Base-by-base conservation (phyloP, 2,329 filamentous ascomycete species). In the Phaeomoniella chlamydospora region DNA sequence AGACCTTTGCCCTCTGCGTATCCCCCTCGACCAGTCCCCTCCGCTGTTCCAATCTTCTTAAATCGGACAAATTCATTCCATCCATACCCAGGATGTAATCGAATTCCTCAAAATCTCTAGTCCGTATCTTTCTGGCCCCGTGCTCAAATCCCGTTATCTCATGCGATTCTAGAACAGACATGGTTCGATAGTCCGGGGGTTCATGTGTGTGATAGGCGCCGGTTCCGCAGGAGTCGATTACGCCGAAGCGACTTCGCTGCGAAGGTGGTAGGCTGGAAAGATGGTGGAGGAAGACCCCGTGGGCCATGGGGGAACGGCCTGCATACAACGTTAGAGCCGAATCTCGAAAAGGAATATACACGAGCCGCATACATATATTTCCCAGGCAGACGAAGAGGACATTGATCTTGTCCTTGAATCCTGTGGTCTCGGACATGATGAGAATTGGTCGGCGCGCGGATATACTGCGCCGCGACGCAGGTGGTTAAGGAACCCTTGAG, bases 51-150 rank as follows among this genome's bases (percentile, higher is more conserved):
- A 72, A 65, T 40, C 74, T 65, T 49, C 75, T 56, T 39, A 93
- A 59, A 50, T 92, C 73, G 5, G 68, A 65, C 31, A 93, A 64
- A 54, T 96, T 96, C 32, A 76, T 73, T 34, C 73, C 67, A 54
- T 98, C 90, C 90, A 98, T 98, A 41, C 83, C 87, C 39, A 98
- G 77, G 41, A 98, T 77, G 59, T 93, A 96, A 58, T 96, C 85
- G 51, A 94, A 96, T 12, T 70, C 68, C 38, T 76, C 64, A 49
- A 96, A 92, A 58, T 98, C 90, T 35, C 70, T 68, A 1, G 66
- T 58, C 55, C 59, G 54, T 54, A 92, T 77, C 56, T 82, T 80
- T 36, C 86, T 76, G 14, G 85, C 87, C 2, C 65, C 62, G 57
- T 94, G 86, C 9, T 67, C 62, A 58, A 93, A 94, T 41, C 79